Evolutionary conservation across 2,329 filamentous ascomycete species (phyloP).

Genomic region (Hawksworthiomyces lignivorus): DNA sequence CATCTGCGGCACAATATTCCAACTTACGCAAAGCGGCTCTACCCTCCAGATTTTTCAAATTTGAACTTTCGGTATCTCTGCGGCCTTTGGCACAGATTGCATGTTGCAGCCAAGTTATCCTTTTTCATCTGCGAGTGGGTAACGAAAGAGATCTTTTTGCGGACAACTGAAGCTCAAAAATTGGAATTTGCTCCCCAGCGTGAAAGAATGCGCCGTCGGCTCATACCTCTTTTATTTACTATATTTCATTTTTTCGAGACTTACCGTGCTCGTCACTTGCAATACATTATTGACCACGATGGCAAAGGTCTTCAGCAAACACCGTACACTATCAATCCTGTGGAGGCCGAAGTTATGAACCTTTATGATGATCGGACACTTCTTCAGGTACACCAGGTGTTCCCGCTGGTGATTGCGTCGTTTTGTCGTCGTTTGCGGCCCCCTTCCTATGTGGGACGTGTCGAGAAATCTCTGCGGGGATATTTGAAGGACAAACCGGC

Average conservation of each 20-base stretch:
- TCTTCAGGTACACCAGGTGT: constrained; percentile 55
- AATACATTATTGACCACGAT: constrained; percentile 45
- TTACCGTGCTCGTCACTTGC: constrained; percentile 51
- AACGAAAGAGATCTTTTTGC: constrained; percentile 56
- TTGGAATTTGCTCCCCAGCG: constrained; percentile 52
- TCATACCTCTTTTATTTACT: constrained; percentile 57
- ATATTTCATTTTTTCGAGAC: constrained; percentile 62
- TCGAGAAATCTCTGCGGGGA: constrained; percentile 55
- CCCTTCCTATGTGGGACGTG: constrained; percentile 55
- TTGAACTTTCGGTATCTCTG: constrained; percentile 55
- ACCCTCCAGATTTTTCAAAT: constrained; percentile 41
- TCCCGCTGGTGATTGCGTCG: constrained; percentile 56
- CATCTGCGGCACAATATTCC: constrained; percentile 54
- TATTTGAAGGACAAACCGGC: constrained; percentile 56
- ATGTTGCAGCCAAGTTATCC: constrained; percentile 56
- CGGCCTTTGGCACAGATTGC: constrained; percentile 57
- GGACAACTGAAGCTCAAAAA: constrained; percentile 46
- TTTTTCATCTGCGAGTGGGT: constrained; percentile 57
- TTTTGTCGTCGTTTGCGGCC: constrained; percentile 56
- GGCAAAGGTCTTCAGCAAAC: constrained; percentile 42
- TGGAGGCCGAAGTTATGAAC: constrained; percentile 53
- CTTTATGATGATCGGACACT: constrained; percentile 59
- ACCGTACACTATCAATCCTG: constrained; percentile 54
- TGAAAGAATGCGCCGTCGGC: constrained; percentile 55
- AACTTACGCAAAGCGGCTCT: constrained; percentile 51